These are phyloP conservation scores for Solanum clarkiae DNA, from an alignment of 257 asterid genomes.

Conservation along the genomic window DNA sequence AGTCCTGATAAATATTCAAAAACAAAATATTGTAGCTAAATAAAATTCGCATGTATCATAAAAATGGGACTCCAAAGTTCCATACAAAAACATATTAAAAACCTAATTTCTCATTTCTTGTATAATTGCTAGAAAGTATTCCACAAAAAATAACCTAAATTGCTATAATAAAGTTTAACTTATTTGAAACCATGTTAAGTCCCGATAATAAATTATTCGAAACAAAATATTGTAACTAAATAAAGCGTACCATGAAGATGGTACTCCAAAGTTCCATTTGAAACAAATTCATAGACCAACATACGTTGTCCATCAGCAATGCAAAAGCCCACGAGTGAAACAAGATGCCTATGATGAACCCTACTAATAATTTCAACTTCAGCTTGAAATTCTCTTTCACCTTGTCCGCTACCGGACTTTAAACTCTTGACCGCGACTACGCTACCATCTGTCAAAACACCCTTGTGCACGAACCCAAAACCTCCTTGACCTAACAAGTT, in stretches of 20 bases:
- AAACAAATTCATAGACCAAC: slow-evolving; percentile 4
- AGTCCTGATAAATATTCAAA: too few species aligned
- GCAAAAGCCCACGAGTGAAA: slow-evolving; percentile 4
- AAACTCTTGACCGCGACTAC: slow-evolving; percentile 4
- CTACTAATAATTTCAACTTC: not conserved
- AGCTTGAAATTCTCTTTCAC: slow-evolving; percentile 1
- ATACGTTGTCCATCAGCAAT: not conserved
- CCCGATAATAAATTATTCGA: not conserved
- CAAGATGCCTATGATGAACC: slow-evolving; percentile 4
- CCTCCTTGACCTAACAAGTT: slow-evolving; percentile 6
- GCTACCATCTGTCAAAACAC: not conserved
- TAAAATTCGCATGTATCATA: too few species aligned
- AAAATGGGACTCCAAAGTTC: too few species aligned
- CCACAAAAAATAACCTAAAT: too few species aligned
- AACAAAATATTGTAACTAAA: not conserved
- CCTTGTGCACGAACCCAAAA: slow-evolving; percentile 5
- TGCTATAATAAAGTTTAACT: too few species aligned
- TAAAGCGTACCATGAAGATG: slow-evolving; percentile 3
- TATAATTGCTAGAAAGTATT: not conserved
- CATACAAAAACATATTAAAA: too few species aligned
- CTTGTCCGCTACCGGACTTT: slow-evolving; percentile 6
- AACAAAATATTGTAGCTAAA: too few species aligned
- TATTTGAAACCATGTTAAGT: not conserved
- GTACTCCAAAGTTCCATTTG: not conserved
- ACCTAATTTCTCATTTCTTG: not conserved